Percentiles rank a stretch among this genome's conserved stretches.
Conservation (phyloP, 2,329 filamentous ascomycete genomes). For the Metarhizium humberi region DNA sequence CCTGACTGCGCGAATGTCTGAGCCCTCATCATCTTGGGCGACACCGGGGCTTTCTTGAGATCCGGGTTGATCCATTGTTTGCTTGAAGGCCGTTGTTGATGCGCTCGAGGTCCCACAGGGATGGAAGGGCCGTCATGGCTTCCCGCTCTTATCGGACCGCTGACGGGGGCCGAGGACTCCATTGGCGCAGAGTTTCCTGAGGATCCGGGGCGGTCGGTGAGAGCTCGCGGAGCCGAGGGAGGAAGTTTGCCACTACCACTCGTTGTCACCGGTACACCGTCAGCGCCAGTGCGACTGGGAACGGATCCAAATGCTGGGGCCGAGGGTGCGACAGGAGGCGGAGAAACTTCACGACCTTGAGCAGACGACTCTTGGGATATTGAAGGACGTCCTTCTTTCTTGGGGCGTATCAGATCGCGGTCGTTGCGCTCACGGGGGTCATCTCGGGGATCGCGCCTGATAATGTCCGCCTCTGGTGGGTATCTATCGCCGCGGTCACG, state of each 20-base stretch:
- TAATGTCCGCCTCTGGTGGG: slow-evolving; percentile 25
- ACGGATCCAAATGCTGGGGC: slow-evolving; percentile 50
- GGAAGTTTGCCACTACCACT: slow-evolving; percentile 35
- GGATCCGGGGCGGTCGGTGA: slow-evolving; percentile 39
- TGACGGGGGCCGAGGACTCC: slow-evolving; percentile 21
- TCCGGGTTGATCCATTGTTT: slow-evolving; percentile 53
- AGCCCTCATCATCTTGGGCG: slow-evolving; percentile 40
- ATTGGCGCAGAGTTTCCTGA: slow-evolving; percentile 22
- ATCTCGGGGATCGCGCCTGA: slow-evolving; percentile 35
- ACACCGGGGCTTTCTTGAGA: slow-evolving; percentile 41
- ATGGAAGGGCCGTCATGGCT: slow-evolving; percentile 37
- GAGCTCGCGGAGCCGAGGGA: slow-evolving; percentile 43
- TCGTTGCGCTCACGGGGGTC: slow-evolving; percentile 34
- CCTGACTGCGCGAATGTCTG: slow-evolving; percentile 38
- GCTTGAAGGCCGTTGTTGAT: slow-evolving; percentile 42
- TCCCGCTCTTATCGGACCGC: slow-evolving; percentile 31
- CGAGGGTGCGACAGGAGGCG: slow-evolving; percentile 47
- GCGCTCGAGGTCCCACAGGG: slow-evolving; percentile 44
- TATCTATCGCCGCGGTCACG: slow-evolving; percentile 38
- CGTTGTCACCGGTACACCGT: slow-evolving; percentile 14
- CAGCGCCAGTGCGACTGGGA: slow-evolving; percentile 33
- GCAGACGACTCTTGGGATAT: slow-evolving; percentile 37
- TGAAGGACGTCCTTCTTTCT: slow-evolving; percentile 38
- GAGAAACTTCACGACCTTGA: slow-evolving; percentile 42
- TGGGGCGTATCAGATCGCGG: slow-evolving; percentile 38